Evolutionary conservation across 495 filamentous ascomycete genomes (phyloP).

Genomic region (Tuber melanosporum): DNA sequence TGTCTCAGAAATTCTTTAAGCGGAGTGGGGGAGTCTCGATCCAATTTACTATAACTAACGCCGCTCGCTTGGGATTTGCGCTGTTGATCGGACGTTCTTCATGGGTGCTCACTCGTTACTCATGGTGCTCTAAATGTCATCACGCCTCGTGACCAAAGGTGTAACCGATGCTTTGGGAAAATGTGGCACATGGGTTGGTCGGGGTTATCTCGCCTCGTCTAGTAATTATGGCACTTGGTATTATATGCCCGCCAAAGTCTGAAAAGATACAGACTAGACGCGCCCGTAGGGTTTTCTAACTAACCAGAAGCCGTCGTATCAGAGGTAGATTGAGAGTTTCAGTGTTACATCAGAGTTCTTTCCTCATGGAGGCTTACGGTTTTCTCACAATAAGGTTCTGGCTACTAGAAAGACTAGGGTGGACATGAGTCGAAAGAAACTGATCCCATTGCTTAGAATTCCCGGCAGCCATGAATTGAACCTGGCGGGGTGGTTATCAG

Average conservation of each 20-base stretch:
- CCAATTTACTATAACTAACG: neutral
- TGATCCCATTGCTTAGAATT: conserved; percentile 18
- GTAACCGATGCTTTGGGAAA: conserved; percentile 4
- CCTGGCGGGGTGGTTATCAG: conserved; percentile 17
- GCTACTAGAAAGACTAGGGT: neutral
- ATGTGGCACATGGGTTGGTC: conserved; percentile 24
- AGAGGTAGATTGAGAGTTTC: neutral
- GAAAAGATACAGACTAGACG: conserved; percentile 5
- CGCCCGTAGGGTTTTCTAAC: neutral
- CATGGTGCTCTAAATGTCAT: neutral
- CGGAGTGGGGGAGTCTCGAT: neutral
- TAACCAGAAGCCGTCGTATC: neutral
- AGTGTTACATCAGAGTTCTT: neutral
- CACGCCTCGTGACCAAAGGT: neutral
- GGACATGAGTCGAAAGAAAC: conserved; percentile 27
- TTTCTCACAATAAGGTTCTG: neutral
- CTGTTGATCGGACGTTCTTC: neutral
- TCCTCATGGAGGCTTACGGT: neutral
- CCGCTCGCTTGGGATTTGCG: neutral
- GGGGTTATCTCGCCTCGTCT: conserved; percentile 3
- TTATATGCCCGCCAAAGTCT: neutral
- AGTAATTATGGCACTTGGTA: conserved; percentile 11
- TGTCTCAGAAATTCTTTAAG: neutral
- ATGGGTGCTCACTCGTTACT: neutral
- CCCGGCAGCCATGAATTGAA: conserved; percentile 22